Evolutionary conservation across 768 basidiomycete species (phyloP).

Genomic region (Mrakia frigida): DNA sequence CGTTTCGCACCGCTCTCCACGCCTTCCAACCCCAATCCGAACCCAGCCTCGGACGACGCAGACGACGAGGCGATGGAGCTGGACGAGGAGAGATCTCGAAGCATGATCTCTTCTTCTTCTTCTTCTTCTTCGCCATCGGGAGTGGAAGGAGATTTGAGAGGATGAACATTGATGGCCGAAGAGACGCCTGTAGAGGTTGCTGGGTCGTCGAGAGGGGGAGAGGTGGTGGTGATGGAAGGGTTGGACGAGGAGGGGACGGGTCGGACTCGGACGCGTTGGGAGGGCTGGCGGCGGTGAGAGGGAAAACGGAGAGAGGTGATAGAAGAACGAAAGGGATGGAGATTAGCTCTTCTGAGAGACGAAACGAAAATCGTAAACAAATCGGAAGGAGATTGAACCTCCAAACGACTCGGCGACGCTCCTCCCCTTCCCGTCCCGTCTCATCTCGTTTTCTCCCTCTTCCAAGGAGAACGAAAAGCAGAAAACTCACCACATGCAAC

Average conservation of each 20-base stretch:
- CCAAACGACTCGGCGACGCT: too few species aligned
- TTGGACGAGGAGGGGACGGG: neutral
- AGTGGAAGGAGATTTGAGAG: neutral
- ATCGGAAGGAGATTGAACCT: too few species aligned
- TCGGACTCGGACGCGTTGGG: conserved; percentile 12
- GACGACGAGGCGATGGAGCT: neutral
- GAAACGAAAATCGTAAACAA: neutral
- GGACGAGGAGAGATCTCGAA: neutral
- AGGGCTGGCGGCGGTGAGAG: neutral
- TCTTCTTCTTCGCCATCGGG: neutral
- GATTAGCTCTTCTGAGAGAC: neutral
- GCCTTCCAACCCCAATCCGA: neutral
- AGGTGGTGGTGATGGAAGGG: neutral
- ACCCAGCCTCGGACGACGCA: neutral
- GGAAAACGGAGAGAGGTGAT: neutral
- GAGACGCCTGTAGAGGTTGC: neutral
- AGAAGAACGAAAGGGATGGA: neutral
- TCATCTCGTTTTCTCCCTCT: neutral
- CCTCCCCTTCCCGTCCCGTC: neutral
- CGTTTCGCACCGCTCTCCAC: neutral
- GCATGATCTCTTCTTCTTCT: neutral
- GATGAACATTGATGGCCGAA: neutral
- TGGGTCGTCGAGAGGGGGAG: neutral
- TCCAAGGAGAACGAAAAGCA: neutral
- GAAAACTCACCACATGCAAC: neutral